Conservation (phyloP, 2,329 filamentous ascomycete genomes). For the Epichloe amarillans region DNA sequence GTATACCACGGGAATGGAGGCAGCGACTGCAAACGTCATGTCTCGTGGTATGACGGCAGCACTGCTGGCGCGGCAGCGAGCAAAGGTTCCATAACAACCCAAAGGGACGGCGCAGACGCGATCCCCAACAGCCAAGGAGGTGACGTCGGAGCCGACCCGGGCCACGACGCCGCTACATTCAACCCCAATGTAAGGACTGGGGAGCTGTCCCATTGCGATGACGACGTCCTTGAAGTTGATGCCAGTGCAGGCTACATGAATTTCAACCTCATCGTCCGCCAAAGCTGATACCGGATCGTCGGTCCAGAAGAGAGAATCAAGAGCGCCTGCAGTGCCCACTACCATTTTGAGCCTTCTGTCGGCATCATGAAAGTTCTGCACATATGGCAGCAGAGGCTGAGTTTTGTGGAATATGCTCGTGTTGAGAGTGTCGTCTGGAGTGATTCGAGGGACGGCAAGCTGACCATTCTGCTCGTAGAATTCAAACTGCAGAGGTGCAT, state of each 20-base stretch:
- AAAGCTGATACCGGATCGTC: conserved; percentile 18
- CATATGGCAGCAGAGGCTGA: conserved; percentile 15
- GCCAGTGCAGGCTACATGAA: conserved; percentile 28
- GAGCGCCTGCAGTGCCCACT: conserved; percentile 25
- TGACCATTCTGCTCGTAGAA: conserved; percentile 17
- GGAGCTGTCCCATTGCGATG: conserved; percentile 11
- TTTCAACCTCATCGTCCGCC: conserved; percentile 24
- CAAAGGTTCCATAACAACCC: conserved; percentile 16
- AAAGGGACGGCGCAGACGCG: conserved; percentile 12
- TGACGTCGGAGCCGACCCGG: conserved; percentile 7
- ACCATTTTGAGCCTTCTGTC: conserved; percentile 23
- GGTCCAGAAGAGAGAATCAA: conserved; percentile 28
- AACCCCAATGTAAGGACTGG: conserved; percentile 10
- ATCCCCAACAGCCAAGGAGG: conserved; percentile 9
- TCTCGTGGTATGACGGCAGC: conserved; percentile 5
- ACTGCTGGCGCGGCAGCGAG: conserved; percentile 10
- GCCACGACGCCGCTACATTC: conserved; percentile 14
- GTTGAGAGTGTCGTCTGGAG: conserved; percentile 10
- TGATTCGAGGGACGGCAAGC: conserved; percentile 17
- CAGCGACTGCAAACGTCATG: conserved; percentile 17
- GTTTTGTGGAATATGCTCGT: conserved; percentile 15
- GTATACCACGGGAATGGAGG: conserved; percentile 11
- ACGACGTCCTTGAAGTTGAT: conserved; percentile 28
- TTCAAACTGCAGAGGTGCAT: conserved; percentile 14
- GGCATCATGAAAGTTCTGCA: conserved; percentile 24